phyloP scores from a whole-genome alignment of 805 yeast species.

The Wickerhamiella qilinensis region DNA sequence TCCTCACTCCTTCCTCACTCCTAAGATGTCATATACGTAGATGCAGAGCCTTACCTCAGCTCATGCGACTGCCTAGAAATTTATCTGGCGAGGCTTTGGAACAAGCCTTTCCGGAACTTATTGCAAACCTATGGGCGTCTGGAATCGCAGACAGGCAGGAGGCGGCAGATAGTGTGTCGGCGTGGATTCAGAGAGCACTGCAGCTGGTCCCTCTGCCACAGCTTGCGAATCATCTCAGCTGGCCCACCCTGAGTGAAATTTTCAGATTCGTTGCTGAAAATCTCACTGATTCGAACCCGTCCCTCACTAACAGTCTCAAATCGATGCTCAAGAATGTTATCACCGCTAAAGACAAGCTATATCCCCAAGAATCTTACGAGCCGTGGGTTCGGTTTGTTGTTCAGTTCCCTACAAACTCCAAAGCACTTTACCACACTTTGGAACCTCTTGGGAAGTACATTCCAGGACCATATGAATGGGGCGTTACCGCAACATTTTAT shows the following conservation, averaged over 20 bases:
- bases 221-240: neutral
- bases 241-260: neutral
- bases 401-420: constrained; percentile 5
- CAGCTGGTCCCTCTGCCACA: neutral
- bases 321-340: constrained; percentile 4
- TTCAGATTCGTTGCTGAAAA: constrained; percentile 5
- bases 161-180: neutral
- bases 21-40: no score
- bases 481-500: constrained; percentile 2
- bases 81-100: neutral
- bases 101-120: neutral
- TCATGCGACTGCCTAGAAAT: neutral
- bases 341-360: neutral
- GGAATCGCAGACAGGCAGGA: neutral
- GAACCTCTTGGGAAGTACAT: constrained; percentile 6
- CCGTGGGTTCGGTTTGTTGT: constrained; percentile 5
- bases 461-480: constrained; percentile 5
- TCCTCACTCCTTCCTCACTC: no score
- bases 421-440: constrained; percentile 5
- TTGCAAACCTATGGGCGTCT: neutral
- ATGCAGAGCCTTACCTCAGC: no score
- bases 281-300: constrained; percentile 6
- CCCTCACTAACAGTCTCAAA: constrained; percentile 3
- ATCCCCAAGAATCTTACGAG: constrained; percentile 2
- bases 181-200: neutral